Conservation (phyloP, 2,329 filamentous ascomycete species). For the Phyllachora maydis region DNA sequence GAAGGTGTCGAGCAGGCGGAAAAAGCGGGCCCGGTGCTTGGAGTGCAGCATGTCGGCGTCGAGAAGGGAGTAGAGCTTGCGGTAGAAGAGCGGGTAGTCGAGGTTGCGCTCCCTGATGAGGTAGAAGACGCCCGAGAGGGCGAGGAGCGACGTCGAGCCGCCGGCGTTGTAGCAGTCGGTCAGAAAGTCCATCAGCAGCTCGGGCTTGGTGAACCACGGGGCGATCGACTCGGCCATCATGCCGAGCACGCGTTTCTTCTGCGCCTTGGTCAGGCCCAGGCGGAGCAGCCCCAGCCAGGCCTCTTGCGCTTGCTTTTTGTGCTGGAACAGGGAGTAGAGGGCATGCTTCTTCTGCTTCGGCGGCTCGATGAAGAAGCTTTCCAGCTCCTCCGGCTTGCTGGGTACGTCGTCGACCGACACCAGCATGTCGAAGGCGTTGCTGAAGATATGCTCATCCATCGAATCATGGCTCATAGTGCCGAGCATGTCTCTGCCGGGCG, state of each 20-base stretch:
- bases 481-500: constrained; percentile 8
- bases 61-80: constrained; percentile 81
- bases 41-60: constrained; percentile 77
- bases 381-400: constrained; percentile 40
- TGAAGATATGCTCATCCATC: constrained; percentile 21
- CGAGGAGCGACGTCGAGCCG: constrained; percentile 69
- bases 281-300: constrained; percentile 69
- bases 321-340: constrained; percentile 42
- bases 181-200: constrained; percentile 86
- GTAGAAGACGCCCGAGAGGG: constrained; percentile 84
- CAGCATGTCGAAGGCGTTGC: constrained; percentile 40
- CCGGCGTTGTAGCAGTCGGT: constrained; percentile 84
- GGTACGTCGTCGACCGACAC: constrained; percentile 52
- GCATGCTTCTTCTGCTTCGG: constrained; percentile 48
- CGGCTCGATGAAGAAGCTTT: constrained; percentile 42
- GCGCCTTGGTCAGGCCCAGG: constrained; percentile 42
- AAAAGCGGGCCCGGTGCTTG: constrained; percentile 83
- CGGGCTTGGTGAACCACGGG: constrained; percentile 75
- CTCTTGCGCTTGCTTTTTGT: constrained; percentile 65
- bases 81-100: constrained; percentile 88
- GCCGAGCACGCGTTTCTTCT: constrained; percentile 60
- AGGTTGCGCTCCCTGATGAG: constrained; percentile 85
- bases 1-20: constrained; percentile 81
- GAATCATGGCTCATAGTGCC: constrained; percentile 7
- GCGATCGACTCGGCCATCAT: constrained; percentile 60